These are phyloP conservation scores for Nicotiana knightiana DNA, from an alignment of 257 asterid species.

Conservation along the genomic window DNA sequence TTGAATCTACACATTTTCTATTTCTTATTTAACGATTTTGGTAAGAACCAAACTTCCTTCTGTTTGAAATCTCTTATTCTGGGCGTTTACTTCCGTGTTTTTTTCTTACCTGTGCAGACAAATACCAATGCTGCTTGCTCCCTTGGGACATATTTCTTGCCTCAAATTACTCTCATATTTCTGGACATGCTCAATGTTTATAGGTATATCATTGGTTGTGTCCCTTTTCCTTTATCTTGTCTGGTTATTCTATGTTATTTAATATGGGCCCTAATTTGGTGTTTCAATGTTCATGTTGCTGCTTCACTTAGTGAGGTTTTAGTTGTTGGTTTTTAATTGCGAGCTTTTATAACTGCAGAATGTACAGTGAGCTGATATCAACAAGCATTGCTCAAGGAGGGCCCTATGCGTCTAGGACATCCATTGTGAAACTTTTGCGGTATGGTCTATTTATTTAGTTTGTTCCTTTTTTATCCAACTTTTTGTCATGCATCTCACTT, in stretches of 20 bases:
- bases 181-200: slow-evolving; percentile 98
- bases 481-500: slow-evolving; percentile 3
- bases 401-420: slow-evolving; percentile 80
- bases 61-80: not conserved
- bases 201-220: slow-evolving; percentile 36
- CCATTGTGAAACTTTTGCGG: slow-evolving; percentile 94
- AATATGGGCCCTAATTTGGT: too few species aligned
- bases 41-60: not conserved
- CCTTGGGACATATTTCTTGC: slow-evolving; percentile 78
- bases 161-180: slow-evolving; percentile 79
- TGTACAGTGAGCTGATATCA: slow-evolving; percentile 96
- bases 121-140: slow-evolving; percentile 89
- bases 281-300: not conserved
- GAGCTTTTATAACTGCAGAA: slow-evolving; percentile 40
- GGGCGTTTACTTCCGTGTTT: not conserved
- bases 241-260: too few species aligned
- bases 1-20: not conserved
- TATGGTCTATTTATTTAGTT: slow-evolving; percentile 19
- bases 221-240: not conserved
- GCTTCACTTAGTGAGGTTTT: not conserved
- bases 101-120: slow-evolving; percentile 47
- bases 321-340: slow-evolving; percentile 15
- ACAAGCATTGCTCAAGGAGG: slow-evolving; percentile 94
- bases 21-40: not conserved
- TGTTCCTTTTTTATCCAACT: not conserved